These are phyloP conservation scores for Cucurbita maxima DNA, from an alignment of 306 rosid genomes.

Conservation along the genomic window DNA sequence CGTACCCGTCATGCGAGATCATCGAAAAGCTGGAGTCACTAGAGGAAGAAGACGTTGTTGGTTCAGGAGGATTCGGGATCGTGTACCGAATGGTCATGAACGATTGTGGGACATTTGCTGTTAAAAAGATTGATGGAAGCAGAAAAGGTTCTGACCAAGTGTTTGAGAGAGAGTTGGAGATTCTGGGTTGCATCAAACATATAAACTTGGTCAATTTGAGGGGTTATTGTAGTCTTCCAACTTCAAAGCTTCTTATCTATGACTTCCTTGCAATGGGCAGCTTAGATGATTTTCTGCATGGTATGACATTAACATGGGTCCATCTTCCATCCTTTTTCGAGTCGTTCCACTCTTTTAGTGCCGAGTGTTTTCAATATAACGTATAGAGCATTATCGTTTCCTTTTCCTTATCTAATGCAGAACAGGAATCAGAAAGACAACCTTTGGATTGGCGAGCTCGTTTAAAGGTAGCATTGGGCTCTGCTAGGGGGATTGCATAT, in stretches of 20 bases:
- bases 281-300: conserved; percentile 78
- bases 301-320: conserved; percentile 19
- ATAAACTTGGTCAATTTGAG: conserved; percentile 77
- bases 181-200: conserved; percentile 82
- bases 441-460: conserved; percentile 64
- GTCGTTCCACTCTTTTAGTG: neutral
- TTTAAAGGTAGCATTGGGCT: conserved; percentile 71
- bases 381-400: neutral
- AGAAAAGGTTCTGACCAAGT: conserved; percentile 72
- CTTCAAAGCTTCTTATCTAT: conserved; percentile 81
- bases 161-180: conserved; percentile 85
- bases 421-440: conserved; percentile 18
- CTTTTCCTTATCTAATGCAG: conserved; percentile 2
- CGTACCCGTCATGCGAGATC: conserved; percentile 73
- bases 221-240: conserved; percentile 80
- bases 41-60: conserved; percentile 69
- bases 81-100: conserved; percentile 94
- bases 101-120: conserved; percentile 89
- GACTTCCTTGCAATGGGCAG: conserved; percentile 75
- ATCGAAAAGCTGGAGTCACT: conserved; percentile 86
- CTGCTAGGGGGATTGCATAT: conserved; percentile 79
- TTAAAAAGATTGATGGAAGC: conserved; percentile 70
- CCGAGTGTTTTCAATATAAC: neutral
- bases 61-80: conserved; percentile 88
- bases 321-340: neutral